phyloP scores from a whole-genome alignment of 2,329 filamentous ascomycete genomes.

The Hirsutella rhossiliensis region DNA sequence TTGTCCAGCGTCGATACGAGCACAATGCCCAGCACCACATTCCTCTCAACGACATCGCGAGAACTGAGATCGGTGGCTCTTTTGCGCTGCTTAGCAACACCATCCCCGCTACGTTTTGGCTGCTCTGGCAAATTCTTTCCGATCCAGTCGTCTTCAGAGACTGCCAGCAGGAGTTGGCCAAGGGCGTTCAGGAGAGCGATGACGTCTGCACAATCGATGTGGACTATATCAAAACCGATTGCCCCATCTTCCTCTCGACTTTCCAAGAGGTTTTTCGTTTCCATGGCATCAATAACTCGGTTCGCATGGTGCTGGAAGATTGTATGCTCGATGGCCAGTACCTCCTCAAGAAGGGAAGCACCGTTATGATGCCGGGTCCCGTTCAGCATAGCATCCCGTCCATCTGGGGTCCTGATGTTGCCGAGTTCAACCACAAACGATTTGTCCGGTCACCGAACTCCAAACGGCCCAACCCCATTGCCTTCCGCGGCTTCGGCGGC shows the following conservation, averaged over 20 bases:
- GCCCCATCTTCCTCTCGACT: background rate
- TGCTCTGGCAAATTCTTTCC: too few species aligned
- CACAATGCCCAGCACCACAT: background rate
- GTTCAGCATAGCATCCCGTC: background rate
- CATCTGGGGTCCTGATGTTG: background rate
- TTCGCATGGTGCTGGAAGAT: background rate
- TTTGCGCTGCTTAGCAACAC: background rate
- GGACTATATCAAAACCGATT: background rate
- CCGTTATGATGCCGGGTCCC: background rate
- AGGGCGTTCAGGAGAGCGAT: background rate
- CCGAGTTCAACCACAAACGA: background rate
- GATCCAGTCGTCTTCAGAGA: too few species aligned
- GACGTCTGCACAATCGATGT: background rate
- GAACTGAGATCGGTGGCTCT: background rate
- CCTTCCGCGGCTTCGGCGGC: background rate
- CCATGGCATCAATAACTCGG: background rate
- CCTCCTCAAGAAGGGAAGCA: background rate
- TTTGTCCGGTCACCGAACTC: background rate
- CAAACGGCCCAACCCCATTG: background rate
- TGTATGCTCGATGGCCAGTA: background rate
- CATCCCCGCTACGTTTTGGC: background rate
- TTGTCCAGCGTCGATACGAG: background rate
- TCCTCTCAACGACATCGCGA: background rate
- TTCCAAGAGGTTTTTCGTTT: background rate
- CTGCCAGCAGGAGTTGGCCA: too few species aligned